A percentile compares a stretch with the other conserved stretches of the same genome.
Conservation (phyloP, 305 asterid genomes). For the Fraxinus sp. region DNA sequence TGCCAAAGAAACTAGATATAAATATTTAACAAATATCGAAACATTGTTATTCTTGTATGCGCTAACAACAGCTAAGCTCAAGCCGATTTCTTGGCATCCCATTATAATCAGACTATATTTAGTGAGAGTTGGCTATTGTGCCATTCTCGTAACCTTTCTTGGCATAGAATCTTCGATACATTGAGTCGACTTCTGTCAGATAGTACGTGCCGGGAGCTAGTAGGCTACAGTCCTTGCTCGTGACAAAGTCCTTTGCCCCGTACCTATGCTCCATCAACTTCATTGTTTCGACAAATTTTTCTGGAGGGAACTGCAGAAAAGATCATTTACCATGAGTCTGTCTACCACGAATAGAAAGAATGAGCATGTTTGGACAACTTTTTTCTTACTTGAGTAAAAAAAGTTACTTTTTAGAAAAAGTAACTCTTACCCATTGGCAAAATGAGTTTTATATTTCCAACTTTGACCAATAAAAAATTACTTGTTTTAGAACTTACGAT, state of each 20-base stretch:
- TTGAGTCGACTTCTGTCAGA: conserved; percentile 92
- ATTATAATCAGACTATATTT: conserved; percentile 23
- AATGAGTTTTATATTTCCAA: not conserved
- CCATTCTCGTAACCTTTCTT: conserved; percentile 64
- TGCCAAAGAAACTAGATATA: conserved; percentile 2
- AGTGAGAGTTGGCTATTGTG: conserved; percentile 61
- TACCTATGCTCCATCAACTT: conserved; percentile 94
- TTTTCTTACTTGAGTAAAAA: not conserved
- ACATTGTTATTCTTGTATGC: conserved; percentile 33
- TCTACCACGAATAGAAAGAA: not conserved
- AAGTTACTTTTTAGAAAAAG: not conserved
- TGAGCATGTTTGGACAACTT: not conserved
- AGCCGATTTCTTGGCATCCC: conserved; percentile 20
- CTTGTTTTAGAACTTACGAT: not conserved
- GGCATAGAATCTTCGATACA: conserved; percentile 80
- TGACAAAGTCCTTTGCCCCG: conserved; percentile 78
- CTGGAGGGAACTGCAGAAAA: conserved; percentile 70
- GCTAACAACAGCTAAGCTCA: conserved; percentile 30
- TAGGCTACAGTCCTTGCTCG: conserved; percentile 83
- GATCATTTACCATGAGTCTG: not conserved
- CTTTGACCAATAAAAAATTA: not conserved
- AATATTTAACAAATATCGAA: conserved; percentile 18
- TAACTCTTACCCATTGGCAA: not conserved
- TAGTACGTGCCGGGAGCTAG: conserved; percentile 84
- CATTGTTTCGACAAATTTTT: conserved; percentile 74